These are phyloP conservation scores for Alternaria infectoria DNA, from an alignment of 2,329 filamentous ascomycete genomes.

Conservation along the genomic window DNA sequence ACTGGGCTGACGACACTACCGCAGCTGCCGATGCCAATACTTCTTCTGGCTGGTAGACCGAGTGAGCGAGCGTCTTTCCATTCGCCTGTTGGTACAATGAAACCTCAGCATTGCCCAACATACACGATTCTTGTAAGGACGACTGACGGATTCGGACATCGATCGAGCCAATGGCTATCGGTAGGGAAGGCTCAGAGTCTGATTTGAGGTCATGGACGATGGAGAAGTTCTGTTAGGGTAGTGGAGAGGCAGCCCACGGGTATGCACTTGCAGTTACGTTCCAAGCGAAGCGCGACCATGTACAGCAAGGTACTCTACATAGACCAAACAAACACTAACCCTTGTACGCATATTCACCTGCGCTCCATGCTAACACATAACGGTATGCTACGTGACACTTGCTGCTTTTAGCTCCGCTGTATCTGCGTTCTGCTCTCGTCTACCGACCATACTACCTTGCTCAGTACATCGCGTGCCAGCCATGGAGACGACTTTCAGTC, in stretches of 20 bases:
- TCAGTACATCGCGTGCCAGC: neutral
- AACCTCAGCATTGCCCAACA: neutral
- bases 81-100: constrained; percentile 1
- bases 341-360: neutral
- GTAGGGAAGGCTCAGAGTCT: neutral
- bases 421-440: neutral
- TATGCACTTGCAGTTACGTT: neutral
- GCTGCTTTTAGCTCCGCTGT: neutral
- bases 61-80: neutral
- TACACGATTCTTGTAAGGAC: neutral
- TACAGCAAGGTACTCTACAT: neutral
- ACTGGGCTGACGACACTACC: constrained; percentile 25
- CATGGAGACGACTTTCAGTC: neutral
- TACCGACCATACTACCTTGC: neutral
- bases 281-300: neutral
- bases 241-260: neutral
- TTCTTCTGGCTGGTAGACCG: constrained; percentile 15
- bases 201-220: neutral
- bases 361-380: neutral
- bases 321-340: neutral
- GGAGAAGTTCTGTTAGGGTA: neutral
- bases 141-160: neutral
- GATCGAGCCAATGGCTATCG: neutral
- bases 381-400: neutral
- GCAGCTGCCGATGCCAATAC: constrained; percentile 11